phyloP scores from a whole-genome alignment of 768 basidiomycete genomes.

The Collybia sp. region DNA sequence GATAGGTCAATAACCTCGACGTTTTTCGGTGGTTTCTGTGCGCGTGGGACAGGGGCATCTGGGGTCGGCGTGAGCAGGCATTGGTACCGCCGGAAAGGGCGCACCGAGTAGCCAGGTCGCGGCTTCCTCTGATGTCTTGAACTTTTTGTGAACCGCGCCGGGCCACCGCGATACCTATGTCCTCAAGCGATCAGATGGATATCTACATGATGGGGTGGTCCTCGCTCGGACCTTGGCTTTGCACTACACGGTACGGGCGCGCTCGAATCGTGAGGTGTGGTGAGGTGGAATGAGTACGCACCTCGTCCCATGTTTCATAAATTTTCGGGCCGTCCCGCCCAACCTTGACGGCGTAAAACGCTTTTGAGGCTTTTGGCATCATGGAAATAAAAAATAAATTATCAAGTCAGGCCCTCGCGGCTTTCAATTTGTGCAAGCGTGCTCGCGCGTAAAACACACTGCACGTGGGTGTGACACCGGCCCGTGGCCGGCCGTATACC shows the following conservation, averaged over 20 bases:
- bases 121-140: slow-evolving; percentile 37
- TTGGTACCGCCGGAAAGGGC: not conserved
- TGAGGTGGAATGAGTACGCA: slow-evolving; percentile 17
- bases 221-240: slow-evolving; percentile 31
- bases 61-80: not conserved
- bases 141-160: slow-evolving; percentile 48
- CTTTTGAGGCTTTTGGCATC: slow-evolving; percentile 12
- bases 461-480: no score
- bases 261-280: not conserved
- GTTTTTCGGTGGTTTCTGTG: not conserved
- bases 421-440: no score
- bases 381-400: not conserved
- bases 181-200: not conserved
- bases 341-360: slow-evolving; percentile 55
- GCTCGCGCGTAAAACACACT: no score
- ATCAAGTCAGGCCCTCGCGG: no score
- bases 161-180: slow-evolving; percentile 49
- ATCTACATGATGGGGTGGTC: not conserved
- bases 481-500: no score
- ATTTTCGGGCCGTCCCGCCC: slow-evolving; percentile 57
- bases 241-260: no score
- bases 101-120: slow-evolving; percentile 44
- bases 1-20: not conserved
- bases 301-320: slow-evolving; percentile 59
- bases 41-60: not conserved